Base-by-base conservation (phyloP, 257 asterid species). In the Ilex asprella region DNA sequence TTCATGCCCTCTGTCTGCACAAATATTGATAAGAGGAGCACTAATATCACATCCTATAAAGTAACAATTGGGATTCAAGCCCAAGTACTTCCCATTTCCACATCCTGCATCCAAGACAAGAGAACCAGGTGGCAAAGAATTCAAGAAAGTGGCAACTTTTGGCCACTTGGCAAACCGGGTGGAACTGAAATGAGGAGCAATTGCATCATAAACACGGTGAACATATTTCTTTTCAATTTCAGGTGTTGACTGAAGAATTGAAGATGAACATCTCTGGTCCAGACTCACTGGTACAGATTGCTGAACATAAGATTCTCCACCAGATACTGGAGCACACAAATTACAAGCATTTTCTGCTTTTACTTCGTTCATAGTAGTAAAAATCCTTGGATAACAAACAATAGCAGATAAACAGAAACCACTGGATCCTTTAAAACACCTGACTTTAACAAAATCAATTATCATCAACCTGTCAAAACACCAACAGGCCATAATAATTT, bases 81-180 rank as follows among this genome's bases (percentile, higher is more conserved):
- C 97, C 63, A 93, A 75, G 66, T 93, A 93, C 55, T 93, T 93
- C 55, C 99, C 99, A 56, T 93, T 93, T 27, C 99, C 99, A 59
- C 99, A 93, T 16, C 99, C 99, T 2, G 97, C 94, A 47, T 93
- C 99, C 16, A 93, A 55, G 43, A 89, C 67, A 59, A 93, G 96
- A 10, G 99, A 93, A 13, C 96, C 99, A 0, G 67, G 43, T 61
- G 87, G 81, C 61, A 93, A 69, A 3, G 99, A 72, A 75, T 84
- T 85, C 39, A 93, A 66, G 69, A 93, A 93, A 16, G 78, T 63
- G 62, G 94, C 87, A 56, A 93, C 99, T 75, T 93, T 93, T 32
- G 99, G 99, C 99, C 99, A 93, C 76, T 89, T 93, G 8, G 99
- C 97, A 70, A 64, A 93, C 59, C 99, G 81, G 29, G 99, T 89